A percentile compares a stretch with the other conserved stretches of the same genome.
These are phyloP conservation scores for Cyberlindnera euphorbiae DNA, from an alignment of 805 yeast species.

Conservation along the genomic window DNA sequence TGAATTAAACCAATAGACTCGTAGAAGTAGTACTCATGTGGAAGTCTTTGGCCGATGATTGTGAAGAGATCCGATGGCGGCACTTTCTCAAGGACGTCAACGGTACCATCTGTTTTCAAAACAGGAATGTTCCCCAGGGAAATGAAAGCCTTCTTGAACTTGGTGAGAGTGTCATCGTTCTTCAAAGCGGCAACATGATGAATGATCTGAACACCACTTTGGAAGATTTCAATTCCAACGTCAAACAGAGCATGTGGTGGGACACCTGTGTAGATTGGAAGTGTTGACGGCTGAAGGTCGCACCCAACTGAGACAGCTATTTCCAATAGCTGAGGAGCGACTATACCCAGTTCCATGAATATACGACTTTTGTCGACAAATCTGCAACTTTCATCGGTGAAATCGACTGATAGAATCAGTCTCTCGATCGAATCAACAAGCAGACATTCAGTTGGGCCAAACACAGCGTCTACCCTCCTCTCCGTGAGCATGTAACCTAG, in stretches of 20 bases:
- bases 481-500: slow-evolving; percentile 61
- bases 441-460: slow-evolving; percentile 79
- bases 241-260: slow-evolving; percentile 28
- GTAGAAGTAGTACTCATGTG: slow-evolving; percentile 81
- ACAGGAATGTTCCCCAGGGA: slow-evolving; percentile 73
- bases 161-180: slow-evolving; percentile 40
- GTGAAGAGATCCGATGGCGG: slow-evolving; percentile 77
- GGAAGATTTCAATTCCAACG: slow-evolving; percentile 34
- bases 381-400: slow-evolving; percentile 56
- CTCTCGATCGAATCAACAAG: slow-evolving; percentile 59
- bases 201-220: slow-evolving; percentile 41
- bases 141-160: slow-evolving; percentile 64
- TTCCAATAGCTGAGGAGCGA: slow-evolving; percentile 68
- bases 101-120: slow-evolving; percentile 60
- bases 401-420: slow-evolving; percentile 69
- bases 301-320: slow-evolving; percentile 77
- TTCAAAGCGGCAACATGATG: slow-evolving; percentile 44
- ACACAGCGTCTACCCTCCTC: slow-evolving; percentile 63
- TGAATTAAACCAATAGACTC: slow-evolving; percentile 71
- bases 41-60: slow-evolving; percentile 76
- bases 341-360: slow-evolving; percentile 53
- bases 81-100: slow-evolving; percentile 39
- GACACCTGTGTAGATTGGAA: slow-evolving; percentile 39
- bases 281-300: slow-evolving; percentile 60
- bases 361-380: slow-evolving; percentile 57